These are phyloP conservation scores for Verticillium albo-atrum DNA, from an alignment of 2,329 filamentous ascomycete genomes.

Conservation along the genomic window DNA sequence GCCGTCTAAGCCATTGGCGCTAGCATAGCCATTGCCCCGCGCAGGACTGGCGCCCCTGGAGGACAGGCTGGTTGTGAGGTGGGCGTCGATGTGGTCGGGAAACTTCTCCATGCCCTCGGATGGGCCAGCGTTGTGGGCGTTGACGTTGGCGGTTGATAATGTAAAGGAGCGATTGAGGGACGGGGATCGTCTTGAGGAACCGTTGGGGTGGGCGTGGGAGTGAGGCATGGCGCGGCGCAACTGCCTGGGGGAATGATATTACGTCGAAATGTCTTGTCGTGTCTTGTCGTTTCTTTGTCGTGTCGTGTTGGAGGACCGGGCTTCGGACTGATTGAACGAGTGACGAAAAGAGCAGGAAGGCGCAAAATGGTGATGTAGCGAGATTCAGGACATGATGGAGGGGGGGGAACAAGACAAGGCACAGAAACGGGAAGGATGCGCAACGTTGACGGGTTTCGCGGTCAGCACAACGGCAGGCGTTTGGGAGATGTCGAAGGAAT, in stretches of 20 bases:
- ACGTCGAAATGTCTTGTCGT: not conserved
- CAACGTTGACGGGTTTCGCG: not conserved
- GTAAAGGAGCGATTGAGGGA: constrained; percentile 25
- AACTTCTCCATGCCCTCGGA: constrained; percentile 48
- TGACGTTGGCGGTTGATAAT: constrained; percentile 15
- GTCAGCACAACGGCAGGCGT: too few relatives aligned
- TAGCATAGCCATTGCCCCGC: constrained; percentile 21
- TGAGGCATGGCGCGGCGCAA: constrained; percentile 30
- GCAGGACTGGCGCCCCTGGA: constrained; percentile 14
- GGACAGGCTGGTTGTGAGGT: constrained; percentile 14
- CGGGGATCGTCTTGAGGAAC: constrained; percentile 24
- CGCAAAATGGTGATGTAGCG: constrained; percentile 1
- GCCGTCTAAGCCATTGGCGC: constrained; percentile 17
- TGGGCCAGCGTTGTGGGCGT: not conserved
- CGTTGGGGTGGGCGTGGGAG: constrained; percentile 22
- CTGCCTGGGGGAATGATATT: not conserved
- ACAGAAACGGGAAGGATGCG: not conserved
- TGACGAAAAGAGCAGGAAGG: constrained; percentile 5
- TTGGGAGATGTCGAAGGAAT: not conserved
- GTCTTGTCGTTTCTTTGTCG: not conserved
- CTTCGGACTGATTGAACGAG: constrained; percentile 5
- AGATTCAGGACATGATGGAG: constrained; percentile 9
- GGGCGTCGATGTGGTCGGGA: constrained; percentile 46
- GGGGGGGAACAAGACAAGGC: not conserved
- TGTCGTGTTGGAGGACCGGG: not conserved